phyloP scores from a whole-genome alignment of 2,329 filamentous ascomycete genomes.

The Zymoseptoria crescenta region DNA sequence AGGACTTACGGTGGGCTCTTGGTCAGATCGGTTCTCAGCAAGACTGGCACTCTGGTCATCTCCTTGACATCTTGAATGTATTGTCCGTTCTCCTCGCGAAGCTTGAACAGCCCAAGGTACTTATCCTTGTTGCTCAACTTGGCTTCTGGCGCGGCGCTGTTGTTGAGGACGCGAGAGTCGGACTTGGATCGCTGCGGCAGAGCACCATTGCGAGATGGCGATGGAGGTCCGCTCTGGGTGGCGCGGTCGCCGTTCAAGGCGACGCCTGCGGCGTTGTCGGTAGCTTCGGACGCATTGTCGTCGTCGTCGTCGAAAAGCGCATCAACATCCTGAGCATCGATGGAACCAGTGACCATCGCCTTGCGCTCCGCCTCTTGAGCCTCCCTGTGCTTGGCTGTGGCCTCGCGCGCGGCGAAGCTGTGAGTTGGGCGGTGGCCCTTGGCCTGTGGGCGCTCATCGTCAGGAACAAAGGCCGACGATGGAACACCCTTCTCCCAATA shows the following conservation, averaged over 20 bases:
- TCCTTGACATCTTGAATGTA: slow-evolving; percentile 98
- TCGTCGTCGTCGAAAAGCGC: slow-evolving; percentile 95
- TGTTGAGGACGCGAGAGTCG: slow-evolving; percentile 78
- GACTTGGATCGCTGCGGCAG: slow-evolving; percentile 80
- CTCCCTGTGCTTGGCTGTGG: slow-evolving; percentile 72
- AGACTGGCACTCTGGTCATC: slow-evolving; percentile 95
- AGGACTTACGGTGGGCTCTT: slow-evolving; percentile 97
- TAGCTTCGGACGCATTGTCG: slow-evolving; percentile 64
- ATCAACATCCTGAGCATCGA: slow-evolving; percentile 86
- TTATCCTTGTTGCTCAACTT: slow-evolving; percentile 92
- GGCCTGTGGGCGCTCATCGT: slow-evolving; percentile 90
- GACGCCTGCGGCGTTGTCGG: slow-evolving; percentile 85
- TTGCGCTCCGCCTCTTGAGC: slow-evolving; percentile 85
- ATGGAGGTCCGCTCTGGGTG: slow-evolving; percentile 91
- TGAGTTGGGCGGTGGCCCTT: slow-evolving; percentile 37
- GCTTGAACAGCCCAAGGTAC: slow-evolving; percentile 80
- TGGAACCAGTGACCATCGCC: slow-evolving; percentile 89
- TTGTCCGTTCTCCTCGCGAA: slow-evolving; percentile 86
- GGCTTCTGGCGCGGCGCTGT: slow-evolving; percentile 62
- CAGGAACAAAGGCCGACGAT: slow-evolving; percentile 89
- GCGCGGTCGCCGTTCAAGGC: slow-evolving; percentile 75
- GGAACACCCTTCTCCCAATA: slow-evolving; percentile 99
- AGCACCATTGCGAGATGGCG: slow-evolving; percentile 69
- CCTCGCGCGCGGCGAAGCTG: slow-evolving; percentile 72
- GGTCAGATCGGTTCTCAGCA: slow-evolving; percentile 92